phyloP scores from a whole-genome alignment of 768 basidiomycete genomes.

The Leucogyrophana mollusca region DNA sequence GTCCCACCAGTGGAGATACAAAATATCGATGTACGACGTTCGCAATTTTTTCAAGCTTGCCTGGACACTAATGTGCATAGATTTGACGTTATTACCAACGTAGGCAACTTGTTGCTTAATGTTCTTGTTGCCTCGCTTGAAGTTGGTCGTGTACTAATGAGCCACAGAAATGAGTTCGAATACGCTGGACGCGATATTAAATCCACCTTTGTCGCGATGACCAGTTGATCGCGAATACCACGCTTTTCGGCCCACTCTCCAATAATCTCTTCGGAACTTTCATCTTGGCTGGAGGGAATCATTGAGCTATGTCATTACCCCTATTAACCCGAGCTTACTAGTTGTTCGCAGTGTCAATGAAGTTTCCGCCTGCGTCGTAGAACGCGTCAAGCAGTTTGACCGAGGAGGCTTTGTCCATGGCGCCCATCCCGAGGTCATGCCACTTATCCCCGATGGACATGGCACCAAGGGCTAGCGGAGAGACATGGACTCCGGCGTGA shows the following conservation, averaged over 20 bases:
- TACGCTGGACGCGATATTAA: background rate
- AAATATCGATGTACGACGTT: conserved; percentile 20
- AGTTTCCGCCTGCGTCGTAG: conserved; percentile 46
- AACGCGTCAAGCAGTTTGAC: conserved; percentile 48
- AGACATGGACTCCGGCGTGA: conserved; percentile 44
- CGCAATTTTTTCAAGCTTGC: conserved; percentile 22
- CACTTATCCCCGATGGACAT: conserved; percentile 50
- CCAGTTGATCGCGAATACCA: conserved; percentile 42
- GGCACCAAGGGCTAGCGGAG: conserved; percentile 46
- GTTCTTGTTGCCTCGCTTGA: conserved; percentile 8
- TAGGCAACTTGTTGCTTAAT: conserved; percentile 36
- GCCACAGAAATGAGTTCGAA: background rate
- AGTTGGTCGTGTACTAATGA: conserved; percentile 22
- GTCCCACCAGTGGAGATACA: conserved; percentile 33
- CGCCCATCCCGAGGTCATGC: conserved; percentile 35
- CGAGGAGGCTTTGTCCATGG: conserved; percentile 39
- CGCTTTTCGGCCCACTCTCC: conserved; percentile 47
- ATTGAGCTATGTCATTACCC: background rate
- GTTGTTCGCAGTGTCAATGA: conserved; percentile 46
- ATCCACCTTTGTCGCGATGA: conserved; percentile 41
- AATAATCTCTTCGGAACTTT: conserved; percentile 41
- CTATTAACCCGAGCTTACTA: conserved; percentile 30
- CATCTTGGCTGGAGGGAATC: conserved; percentile 31
- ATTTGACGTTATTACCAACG: conserved; percentile 48
- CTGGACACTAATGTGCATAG: conserved; percentile 38